Percentiles rank a stretch among this genome's conserved stretches.
Conservation (phyloP, 2,329 filamentous ascomycete species). For the Apiospora marii region DNA sequence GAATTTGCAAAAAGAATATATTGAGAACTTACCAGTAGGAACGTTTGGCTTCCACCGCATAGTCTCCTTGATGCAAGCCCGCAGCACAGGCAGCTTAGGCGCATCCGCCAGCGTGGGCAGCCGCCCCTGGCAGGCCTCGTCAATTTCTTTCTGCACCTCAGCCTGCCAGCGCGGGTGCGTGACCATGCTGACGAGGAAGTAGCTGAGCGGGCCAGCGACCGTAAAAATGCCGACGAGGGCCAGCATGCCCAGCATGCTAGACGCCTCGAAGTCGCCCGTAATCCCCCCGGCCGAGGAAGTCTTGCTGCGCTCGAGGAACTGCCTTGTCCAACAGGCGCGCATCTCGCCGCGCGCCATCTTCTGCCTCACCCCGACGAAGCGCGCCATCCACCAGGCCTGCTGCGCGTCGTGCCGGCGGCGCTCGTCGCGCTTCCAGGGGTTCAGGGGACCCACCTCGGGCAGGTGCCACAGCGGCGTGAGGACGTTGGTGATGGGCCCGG, state of each 20-base stretch:
- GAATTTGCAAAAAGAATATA: conserved; percentile 18
- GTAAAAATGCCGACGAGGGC: conserved; percentile 48
- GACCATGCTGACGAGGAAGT: conserved; percentile 53
- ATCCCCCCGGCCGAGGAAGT: conserved; percentile 38
- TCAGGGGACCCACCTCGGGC: conserved; percentile 49
- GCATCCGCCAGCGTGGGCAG: conserved; percentile 51
- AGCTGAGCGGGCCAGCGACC: conserved; percentile 45
- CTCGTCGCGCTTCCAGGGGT: conserved; percentile 62
- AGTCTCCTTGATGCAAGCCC: conserved; percentile 55
- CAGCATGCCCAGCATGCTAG: conserved; percentile 47
- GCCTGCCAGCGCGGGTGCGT: conserved; percentile 56
- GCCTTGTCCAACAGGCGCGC: conserved; percentile 49
- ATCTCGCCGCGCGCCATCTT: conserved; percentile 50
- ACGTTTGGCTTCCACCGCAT: conserved; percentile 57
- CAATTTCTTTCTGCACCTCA: conserved; percentile 53
- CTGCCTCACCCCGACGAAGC: conserved; percentile 46
- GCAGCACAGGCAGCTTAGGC: conserved; percentile 51
- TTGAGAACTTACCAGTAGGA: conserved; percentile 42
- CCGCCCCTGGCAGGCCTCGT: conserved; percentile 50
- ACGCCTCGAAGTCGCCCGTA: conserved; percentile 42
- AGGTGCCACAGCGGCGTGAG: conserved; percentile 62
- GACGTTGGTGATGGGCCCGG: conserved; percentile 64
- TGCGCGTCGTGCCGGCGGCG: conserved; percentile 61
- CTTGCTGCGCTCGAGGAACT: conserved; percentile 50
- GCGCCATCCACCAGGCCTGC: conserved; percentile 60